phyloP scores from a whole-genome alignment of 768 basidiomycete genomes.

The Russula sp. region DNA sequence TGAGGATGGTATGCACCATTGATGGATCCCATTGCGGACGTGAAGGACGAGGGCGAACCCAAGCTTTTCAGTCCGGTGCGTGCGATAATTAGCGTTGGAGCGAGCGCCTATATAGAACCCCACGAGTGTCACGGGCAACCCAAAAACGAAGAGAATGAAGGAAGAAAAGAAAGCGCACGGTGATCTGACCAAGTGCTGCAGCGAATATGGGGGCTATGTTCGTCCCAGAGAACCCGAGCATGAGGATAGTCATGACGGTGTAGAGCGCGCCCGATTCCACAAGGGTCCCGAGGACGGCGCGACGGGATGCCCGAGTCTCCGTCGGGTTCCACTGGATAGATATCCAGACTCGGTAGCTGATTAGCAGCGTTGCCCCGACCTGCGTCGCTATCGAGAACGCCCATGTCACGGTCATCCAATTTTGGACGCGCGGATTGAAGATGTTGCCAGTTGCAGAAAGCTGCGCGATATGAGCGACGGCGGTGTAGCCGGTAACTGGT shows the following conservation, averaged over 20 bases:
- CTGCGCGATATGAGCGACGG: not conserved
- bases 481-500: constrained; percentile 11
- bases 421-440: not conserved
- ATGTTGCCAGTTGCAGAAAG: not conserved
- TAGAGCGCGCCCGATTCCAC: constrained; percentile 21
- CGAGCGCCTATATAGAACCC: not conserved
- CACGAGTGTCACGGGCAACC: not conserved
- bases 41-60: not conserved
- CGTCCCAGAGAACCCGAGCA: constrained; percentile 8
- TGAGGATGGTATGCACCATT: not conserved
- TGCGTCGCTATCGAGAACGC: constrained; percentile 17
- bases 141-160: not conserved
- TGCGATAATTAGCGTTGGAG: constrained; percentile 15
- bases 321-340: not conserved
- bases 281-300: constrained; percentile 12
- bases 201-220: constrained; percentile 4
- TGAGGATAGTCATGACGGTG: not conserved
- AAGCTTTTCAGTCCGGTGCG: constrained; percentile 1
- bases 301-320: not conserved
- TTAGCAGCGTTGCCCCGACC: constrained; percentile 14
- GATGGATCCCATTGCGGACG: constrained; percentile 3
- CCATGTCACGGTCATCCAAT: constrained; percentile 15
- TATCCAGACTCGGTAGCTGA: constrained; percentile 11
- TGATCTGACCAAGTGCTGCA: constrained; percentile 12
- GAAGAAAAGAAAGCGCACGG: not conserved